Evolutionary conservation across 306 rosid genomes (phyloP).

Genomic region (Dicorynia guianensis): DNA sequence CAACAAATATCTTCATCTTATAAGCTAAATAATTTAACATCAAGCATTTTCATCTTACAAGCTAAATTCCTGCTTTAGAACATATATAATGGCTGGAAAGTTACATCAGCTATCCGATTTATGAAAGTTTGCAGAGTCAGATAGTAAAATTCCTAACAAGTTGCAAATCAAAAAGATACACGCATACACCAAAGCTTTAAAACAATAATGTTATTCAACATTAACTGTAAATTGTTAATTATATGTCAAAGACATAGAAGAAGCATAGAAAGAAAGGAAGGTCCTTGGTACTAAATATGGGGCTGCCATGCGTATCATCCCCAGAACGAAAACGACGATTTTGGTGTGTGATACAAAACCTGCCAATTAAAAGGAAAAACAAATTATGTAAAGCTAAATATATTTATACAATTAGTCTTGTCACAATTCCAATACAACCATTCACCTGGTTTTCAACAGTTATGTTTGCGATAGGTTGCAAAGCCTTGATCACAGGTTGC

Average conservation of each 20-base stretch:
- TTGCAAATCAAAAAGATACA: neutral
- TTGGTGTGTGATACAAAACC: constrained; percentile 89
- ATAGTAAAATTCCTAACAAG: neutral
- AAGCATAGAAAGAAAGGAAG: constrained; percentile 94
- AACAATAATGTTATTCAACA: constrained; percentile 20
- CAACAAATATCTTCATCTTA: constrained; percentile 18
- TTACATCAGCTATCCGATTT: constrained; percentile 23
- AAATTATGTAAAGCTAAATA: constrained; percentile 27
- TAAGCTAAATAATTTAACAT: constrained; percentile 13
- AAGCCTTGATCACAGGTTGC: constrained; percentile 76
- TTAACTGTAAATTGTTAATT: constrained; percentile 31
- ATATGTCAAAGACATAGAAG: constrained; percentile 40
- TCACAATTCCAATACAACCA: constrained; percentile 14
- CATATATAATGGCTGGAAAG: constrained; percentile 10
- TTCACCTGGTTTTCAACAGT: constrained; percentile 91
- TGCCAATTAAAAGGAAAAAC: constrained; percentile 42
- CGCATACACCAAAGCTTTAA: neutral
- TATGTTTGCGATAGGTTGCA: constrained; percentile 76
- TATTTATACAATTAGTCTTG: constrained; percentile 1
- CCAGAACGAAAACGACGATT: constrained; percentile 87
- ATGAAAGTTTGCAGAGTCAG: constrained; percentile 5
- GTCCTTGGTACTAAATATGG: constrained; percentile 72
- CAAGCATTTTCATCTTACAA: constrained; percentile 29
- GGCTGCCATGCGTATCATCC: constrained; percentile 70
- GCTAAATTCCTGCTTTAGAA: constrained; percentile 27